These are phyloP conservation scores for Populus nigra DNA, from an alignment of 345 rosid genomes.

Conservation along the genomic window DNA sequence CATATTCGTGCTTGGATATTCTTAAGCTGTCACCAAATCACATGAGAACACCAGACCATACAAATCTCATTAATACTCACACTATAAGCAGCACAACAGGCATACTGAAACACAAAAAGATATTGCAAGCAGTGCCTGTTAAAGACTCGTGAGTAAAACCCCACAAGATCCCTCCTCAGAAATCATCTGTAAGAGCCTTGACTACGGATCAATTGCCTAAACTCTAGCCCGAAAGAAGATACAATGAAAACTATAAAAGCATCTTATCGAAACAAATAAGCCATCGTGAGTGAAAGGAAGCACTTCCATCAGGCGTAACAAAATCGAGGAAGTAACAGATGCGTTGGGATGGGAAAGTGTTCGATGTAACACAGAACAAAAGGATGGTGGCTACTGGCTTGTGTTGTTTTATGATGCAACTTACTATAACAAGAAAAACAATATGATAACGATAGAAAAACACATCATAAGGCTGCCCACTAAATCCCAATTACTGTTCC, in stretches of 20 bases:
- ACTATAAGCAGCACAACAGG: not conserved
- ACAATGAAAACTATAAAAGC: not conserved
- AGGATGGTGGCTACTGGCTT: not conserved
- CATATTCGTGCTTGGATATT: not conserved
- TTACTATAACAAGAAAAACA: constrained; percentile 6
- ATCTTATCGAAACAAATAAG: not conserved
- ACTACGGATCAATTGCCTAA: not conserved
- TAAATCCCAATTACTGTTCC: not conserved
- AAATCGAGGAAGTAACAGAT: not conserved
- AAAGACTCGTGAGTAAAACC: not conserved
- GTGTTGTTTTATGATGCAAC: not conserved
- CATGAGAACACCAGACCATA: not conserved
- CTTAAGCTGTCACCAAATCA: not conserved
- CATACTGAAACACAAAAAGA: not conserved
- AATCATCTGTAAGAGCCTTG: not conserved
- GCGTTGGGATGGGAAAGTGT: not conserved
- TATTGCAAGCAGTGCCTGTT: constrained; percentile 6
- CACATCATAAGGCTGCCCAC: not conserved
- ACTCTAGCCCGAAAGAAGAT: constrained; percentile 1
- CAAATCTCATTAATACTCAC: not conserved
- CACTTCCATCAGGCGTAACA: not conserved
- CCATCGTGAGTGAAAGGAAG: not conserved
- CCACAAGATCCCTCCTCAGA: not conserved
- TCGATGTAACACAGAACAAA: constrained; percentile 6
- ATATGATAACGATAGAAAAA: not conserved